Percentiles rank a stretch among this genome's conserved stretches.
phyloP scores from a whole-genome alignment of 2,329 filamentous ascomycete species.

The Claviceps sp. region DNA sequence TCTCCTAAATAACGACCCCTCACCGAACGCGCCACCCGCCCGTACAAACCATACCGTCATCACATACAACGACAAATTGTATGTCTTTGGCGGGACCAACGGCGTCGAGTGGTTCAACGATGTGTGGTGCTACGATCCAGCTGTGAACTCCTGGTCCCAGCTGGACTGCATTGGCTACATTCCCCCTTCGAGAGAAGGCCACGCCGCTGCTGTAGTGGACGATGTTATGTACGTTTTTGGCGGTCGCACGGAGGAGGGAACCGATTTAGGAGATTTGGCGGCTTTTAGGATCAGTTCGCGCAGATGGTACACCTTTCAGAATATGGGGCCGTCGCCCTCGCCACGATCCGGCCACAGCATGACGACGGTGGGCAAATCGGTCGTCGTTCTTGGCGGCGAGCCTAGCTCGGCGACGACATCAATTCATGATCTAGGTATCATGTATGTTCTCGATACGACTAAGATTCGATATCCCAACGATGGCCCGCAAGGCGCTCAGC shows the following conservation, averaged over 20 bases:
- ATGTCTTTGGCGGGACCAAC: constrained; percentile 94
- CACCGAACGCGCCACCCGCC: constrained; percentile 55
- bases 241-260: constrained; percentile 83
- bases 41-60: constrained; percentile 91
- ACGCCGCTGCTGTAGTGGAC: constrained; percentile 83
- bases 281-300: constrained; percentile 63
- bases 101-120: constrained; percentile 97
- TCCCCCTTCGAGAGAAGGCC: constrained; percentile 81
- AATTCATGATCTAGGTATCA: constrained; percentile 71
- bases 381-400: constrained; percentile 87
- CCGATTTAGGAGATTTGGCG: constrained; percentile 83
- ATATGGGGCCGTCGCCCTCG: constrained; percentile 94
- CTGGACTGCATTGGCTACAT: constrained; percentile 97
- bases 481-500: constrained; percentile 25
- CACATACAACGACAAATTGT: constrained; percentile 86
- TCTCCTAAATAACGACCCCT: constrained; percentile 53
- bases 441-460: constrained; percentile 83
- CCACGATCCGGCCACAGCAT: constrained; percentile 93
- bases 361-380: constrained; percentile 85
- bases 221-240: constrained; percentile 99
- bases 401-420: constrained; percentile 76
- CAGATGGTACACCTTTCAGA: constrained; percentile 98
- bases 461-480: constrained; percentile 97
- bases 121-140: constrained; percentile 90
- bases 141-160: constrained; percentile 69